These are phyloP conservation scores for Thuidium tamariscinum DNA, from an alignment of 225 moss, liverwort and hornwort genomes.

Conservation along the genomic window DNA sequence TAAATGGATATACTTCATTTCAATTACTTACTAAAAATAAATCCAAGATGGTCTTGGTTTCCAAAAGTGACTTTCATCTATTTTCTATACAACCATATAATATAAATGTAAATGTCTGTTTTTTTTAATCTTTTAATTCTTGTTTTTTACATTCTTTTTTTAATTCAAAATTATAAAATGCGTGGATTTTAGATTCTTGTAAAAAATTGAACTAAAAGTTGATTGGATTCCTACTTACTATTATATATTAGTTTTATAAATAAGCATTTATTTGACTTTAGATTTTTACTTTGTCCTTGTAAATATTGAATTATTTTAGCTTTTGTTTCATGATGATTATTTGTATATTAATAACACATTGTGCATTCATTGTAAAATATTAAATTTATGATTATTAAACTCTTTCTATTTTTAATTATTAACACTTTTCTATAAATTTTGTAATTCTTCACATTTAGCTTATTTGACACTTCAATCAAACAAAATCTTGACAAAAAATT, in stretches of 20 bases:
- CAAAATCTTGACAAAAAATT: background rate
- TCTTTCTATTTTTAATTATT: background rate
- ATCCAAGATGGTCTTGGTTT: background rate
- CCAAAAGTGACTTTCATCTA: too few species aligned
- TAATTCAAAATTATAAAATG: background rate
- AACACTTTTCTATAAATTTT: background rate
- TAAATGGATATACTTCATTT: rapidly evolving
- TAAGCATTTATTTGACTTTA: background rate
- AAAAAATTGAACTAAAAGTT: rapidly evolving
- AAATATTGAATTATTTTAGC: rapidly evolving
- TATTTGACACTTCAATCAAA: rapidly evolving
- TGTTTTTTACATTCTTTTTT: background rate
- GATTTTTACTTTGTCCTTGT: background rate
- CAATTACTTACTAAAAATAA: background rate
- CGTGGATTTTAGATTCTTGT: background rate
- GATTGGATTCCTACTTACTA: background rate
- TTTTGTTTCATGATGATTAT: background rate
- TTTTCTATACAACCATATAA: too few species aligned
- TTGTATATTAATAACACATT: background rate
- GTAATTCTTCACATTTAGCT: rapidly evolving
- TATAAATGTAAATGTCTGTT: too few species aligned
- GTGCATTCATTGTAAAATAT: background rate
- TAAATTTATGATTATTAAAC: too few species aligned
- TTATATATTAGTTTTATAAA: background rate
- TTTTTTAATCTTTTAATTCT: too few species aligned